These are phyloP conservation scores for Citeromyces matritensis DNA, from an alignment of 805 yeast genomes.

Conservation along the genomic window DNA sequence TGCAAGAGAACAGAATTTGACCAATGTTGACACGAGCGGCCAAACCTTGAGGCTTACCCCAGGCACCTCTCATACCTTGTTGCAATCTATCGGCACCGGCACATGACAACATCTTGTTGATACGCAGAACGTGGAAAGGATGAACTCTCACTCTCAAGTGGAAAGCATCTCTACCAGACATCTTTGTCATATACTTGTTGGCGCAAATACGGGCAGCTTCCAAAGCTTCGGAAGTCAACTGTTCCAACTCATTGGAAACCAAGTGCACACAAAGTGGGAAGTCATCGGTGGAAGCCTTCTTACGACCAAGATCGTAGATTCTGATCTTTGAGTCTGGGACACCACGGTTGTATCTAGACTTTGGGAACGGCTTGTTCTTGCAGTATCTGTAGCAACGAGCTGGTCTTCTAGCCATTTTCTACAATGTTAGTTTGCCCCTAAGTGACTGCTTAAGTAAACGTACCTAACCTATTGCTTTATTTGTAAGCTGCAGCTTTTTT, in stretches of 20 bases:
- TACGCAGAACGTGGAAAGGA: slow-evolving; percentile 99
- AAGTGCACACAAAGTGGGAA: slow-evolving; percentile 99
- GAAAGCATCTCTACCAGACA: slow-evolving; percentile 98
- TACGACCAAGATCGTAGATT: slow-evolving; percentile 98
- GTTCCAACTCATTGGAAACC: slow-evolving; percentile 98
- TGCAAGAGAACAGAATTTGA: slow-evolving; percentile 93
- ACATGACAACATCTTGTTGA: slow-evolving; percentile 99
- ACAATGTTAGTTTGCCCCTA: slow-evolving; percentile 7
- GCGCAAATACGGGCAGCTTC: slow-evolving; percentile 99
- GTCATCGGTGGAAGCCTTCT: slow-evolving; percentile 98
- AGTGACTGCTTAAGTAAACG: no score
- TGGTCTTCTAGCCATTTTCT: slow-evolving; percentile 99
- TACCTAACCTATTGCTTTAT: no score
- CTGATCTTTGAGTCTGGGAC: slow-evolving; percentile 99
- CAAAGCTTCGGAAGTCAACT: slow-evolving; percentile 97
- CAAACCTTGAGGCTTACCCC: slow-evolving; percentile 99
- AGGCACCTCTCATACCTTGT: slow-evolving; percentile 99
- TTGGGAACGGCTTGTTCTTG: slow-evolving; percentile 99
- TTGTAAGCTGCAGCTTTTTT: neutral
- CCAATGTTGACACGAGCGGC: slow-evolving; percentile 99
- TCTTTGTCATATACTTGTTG: slow-evolving; percentile 96
- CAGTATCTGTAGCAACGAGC: slow-evolving; percentile 99
- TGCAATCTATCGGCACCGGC: slow-evolving; percentile 99
- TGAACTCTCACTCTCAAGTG: slow-evolving; percentile 99
- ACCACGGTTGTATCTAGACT: slow-evolving; percentile 99